Evolutionary conservation across 1,139 yeast species (phyloP), one percentile per base, ranked within the genome.

Genomic region (Taiozyma onychis): DNA sequence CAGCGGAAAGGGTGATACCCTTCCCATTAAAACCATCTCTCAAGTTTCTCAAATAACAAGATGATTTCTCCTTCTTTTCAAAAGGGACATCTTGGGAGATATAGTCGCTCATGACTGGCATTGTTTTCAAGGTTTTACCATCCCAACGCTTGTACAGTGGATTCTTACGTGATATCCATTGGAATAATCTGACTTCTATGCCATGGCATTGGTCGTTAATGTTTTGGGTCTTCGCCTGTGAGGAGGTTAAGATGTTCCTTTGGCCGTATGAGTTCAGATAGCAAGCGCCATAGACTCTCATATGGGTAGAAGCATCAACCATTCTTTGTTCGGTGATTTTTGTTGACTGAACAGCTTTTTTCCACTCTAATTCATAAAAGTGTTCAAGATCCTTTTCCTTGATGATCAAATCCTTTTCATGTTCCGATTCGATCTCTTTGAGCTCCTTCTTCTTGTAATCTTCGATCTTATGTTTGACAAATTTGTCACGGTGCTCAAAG

Each of bases 1-100:
- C 66, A 41, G 73, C 74, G 13, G 76, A 68, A 28, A 75, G 52
- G 1, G 72, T 76, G 30, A 74, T 62, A 18, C 85, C 85, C 56
- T 66, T 72, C 3, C 81, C 83, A 43, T 68, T 70, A 24, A 72
- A 57, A 13, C 62, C 51, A 27, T 67, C 60, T 53, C 74, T 75
- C 47, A 68, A 65, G 34, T 60, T 52, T 47, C 65, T 66, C 51
- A 74, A 44, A 41, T 51, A 60, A 41, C 66, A 62, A 6, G 48
- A 44, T 2, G 48, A 45, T 8, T 46, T 30, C 7, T 44, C 44
- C 10, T 21, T n/a, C 44, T 42, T 42, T 27, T 18, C n/a, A 9
- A 39, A 11, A 53, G 44, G 9, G 47, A 21, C 56, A 52, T 28
- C 21, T 28, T 43, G 44, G 18, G 16, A 30, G 16, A 57, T 32